These are phyloP conservation scores for Setaria italica DNA, from an alignment of 202 grass and related monocot species.

Conservation along the genomic window DNA sequence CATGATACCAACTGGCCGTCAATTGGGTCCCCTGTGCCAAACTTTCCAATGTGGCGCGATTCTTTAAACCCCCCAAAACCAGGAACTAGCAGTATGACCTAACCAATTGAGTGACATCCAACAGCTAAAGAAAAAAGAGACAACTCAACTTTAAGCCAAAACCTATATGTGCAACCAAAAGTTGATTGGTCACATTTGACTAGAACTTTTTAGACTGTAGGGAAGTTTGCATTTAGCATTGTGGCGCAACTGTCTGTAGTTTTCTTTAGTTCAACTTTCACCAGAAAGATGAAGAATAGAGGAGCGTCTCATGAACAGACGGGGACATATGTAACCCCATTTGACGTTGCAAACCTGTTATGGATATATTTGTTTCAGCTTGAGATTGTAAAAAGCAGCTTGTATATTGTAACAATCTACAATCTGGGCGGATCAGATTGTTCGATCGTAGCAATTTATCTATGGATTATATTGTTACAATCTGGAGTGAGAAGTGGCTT, in stretches of 20 bases:
- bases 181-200: constrained; percentile 18
- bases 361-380: not conserved
- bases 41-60: not conserved
- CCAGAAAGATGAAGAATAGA: not conserved
- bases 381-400: not conserved
- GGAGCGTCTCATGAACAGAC: not conserved
- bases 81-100: constrained; percentile 49
- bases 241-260: not conserved
- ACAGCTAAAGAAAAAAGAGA: not conserved
- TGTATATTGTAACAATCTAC: not conserved
- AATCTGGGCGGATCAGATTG: not conserved
- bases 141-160: constrained; percentile 31
- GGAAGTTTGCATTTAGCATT: not conserved
- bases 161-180: constrained; percentile 24
- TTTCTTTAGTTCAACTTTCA: constrained; percentile 11
- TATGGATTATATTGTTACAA: not conserved
- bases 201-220: not conserved
- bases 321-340: not conserved
- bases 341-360: not conserved
- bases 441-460: not conserved
- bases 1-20: constrained; percentile 37
- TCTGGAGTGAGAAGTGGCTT: not conserved
- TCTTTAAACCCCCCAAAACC: constrained; percentile 61
- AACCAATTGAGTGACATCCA: constrained; percentile 44
- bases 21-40: constrained; percentile 31